Base-by-base conservation (phyloP, 2,329 filamentous ascomycete genomes). In the Stagonosporopsis cucurbitacearum region DNA sequence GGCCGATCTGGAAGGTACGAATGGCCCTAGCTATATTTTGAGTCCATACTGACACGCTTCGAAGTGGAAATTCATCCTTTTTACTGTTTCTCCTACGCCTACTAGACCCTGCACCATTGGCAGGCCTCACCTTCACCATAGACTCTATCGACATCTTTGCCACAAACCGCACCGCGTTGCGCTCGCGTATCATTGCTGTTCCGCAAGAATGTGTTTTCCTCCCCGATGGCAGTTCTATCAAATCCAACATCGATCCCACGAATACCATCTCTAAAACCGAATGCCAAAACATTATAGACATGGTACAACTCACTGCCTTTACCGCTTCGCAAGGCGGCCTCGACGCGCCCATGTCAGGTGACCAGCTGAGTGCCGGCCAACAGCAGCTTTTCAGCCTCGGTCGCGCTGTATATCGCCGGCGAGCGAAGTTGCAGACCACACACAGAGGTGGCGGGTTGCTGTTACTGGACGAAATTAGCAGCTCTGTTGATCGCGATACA, bases 331-430 rank as follows among this genome's bases (percentile, higher is more conserved):
- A 20, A 41, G 39, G 59, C 32, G 41, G 49, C 20, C 12, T 58
- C 1, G 11, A 59, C n/a, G 39, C 36, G 12, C 36, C 23, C 6
- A 49, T 52, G 47, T 48, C 41, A 11, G 23, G 25, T 12, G 36
- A 41, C 4, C 26, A 25, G 17, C 17, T 56, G 19, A 41, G 43
- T 25, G 28, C 36, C n/a, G 86, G 86, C 0, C 85, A 88, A 67
- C 81, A 79, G 45, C 86, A 88, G 60, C 77, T 88, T 0, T 85
- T 88, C 57, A 84, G 80, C 54, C 79, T 88, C 0, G 85, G 81
- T 0, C 73, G 85, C 0, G 85, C 84, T 0, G 77, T 87, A 13
- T 69, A 87, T 6, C 58, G 44, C 13, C 39, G 44, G 12, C 40
- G 55, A 3, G 54, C 26, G 13, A 32, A 49, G 12, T 19, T 48